phyloP scores from a whole-genome alignment of 148 eudicot species.

The Cornus kousa region DNA sequence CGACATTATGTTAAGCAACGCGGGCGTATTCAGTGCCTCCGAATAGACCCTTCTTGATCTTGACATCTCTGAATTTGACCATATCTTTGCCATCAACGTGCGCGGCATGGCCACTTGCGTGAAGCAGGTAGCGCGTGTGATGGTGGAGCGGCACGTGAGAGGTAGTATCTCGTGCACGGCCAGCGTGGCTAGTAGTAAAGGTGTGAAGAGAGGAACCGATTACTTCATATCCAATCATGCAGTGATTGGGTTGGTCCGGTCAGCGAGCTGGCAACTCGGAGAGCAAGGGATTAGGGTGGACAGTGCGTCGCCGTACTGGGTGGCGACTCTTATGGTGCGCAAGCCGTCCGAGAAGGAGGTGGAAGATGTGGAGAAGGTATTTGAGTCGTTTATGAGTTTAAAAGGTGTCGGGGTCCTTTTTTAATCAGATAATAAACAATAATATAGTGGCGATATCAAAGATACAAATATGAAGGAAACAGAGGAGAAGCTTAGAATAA shows the following conservation, averaged over 20 bases:
- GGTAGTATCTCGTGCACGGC: not conserved
- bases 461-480: no score
- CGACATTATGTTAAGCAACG: conserved; percentile 11
- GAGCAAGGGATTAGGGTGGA: conserved; percentile 6
- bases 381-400: not conserved
- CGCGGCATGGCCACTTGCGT: no score
- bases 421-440: no score
- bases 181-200: not conserved
- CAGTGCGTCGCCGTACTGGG: conserved; percentile 4
- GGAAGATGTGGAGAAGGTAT: no score
- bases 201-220: not conserved
- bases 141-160: not conserved
- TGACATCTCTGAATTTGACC: not conserved
- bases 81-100: not conserved
- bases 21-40: not conserved
- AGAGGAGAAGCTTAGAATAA: no score
- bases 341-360: not conserved
- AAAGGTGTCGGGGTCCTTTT: not conserved
- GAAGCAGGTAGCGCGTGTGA: no score
- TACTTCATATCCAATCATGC: conserved; percentile 8
- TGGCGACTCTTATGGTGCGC: not conserved
- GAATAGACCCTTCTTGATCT: not conserved
- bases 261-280: conserved; percentile 3
- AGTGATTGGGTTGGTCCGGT: no score
- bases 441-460: no score